Evolutionary conservation across 164 flowering plant species (phyloP).

Genomic region (Taxillus chinensis): DNA sequence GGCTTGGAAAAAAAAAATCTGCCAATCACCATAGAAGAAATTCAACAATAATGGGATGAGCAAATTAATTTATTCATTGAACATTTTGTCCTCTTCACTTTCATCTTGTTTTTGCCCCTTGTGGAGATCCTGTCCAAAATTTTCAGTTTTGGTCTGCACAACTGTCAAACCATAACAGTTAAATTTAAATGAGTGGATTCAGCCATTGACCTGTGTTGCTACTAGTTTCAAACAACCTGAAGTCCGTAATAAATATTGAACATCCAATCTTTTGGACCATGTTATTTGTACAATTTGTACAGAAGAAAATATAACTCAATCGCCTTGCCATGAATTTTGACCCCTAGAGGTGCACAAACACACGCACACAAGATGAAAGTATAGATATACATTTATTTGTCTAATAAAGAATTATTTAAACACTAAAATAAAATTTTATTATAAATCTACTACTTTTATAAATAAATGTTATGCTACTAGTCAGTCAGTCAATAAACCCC

Average conservation of each 20-base stretch:
- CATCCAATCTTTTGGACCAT: constrained; percentile 37
- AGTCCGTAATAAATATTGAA: constrained; percentile 54
- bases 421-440: too few species aligned
- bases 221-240: constrained; percentile 79
- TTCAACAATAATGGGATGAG: too few species aligned
- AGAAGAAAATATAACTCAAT: neutral
- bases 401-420: too few species aligned
- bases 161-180: constrained; percentile 11
- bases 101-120: constrained; percentile 44
- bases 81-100: constrained; percentile 25
- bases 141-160: constrained; percentile 15
- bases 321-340: neutral
- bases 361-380: too few species aligned
- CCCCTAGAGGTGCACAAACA: neutral
- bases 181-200: neutral
- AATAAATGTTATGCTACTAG: too few species aligned
- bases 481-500: too few species aligned
- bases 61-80: too few species aligned
- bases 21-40: too few species aligned
- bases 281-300: constrained; percentile 49
- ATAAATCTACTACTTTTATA: too few species aligned
- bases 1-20: too few species aligned
- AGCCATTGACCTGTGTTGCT: constrained; percentile 51
- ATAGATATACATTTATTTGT: too few species aligned
- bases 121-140: constrained; percentile 13